Evolutionary conservation across 495 filamentous ascomycete genomes (phyloP).

Genomic region (Stereocaulon alpinum): DNA sequence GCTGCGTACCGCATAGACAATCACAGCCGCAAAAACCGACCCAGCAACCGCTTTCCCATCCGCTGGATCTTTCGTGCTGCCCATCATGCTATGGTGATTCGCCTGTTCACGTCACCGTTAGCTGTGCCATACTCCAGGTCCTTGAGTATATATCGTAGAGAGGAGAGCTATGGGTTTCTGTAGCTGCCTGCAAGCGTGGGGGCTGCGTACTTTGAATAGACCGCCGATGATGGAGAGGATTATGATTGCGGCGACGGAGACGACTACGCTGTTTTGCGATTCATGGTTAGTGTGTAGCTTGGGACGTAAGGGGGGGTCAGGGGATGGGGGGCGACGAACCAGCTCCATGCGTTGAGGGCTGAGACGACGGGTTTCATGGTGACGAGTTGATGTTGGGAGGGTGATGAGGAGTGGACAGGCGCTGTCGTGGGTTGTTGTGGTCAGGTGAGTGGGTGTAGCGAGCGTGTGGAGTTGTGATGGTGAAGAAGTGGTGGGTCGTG

Average conservation of each 20-base stretch:
- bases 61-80: constrained; percentile 58
- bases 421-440: not conserved
- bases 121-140: too few relatives aligned
- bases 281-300: not conserved
- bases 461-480: not conserved
- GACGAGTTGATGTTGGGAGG: constrained; percentile 1
- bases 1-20: constrained; percentile 69
- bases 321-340: constrained; percentile 39
- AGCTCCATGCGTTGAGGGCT: constrained; percentile 86
- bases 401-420: constrained; percentile 1
- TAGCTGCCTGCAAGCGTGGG: not conserved
- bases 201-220: constrained; percentile 54
- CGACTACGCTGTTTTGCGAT: constrained; percentile 53
- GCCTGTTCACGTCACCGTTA: constrained; percentile 28
- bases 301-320: not conserved
- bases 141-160: too few relatives aligned
- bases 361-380: constrained; percentile 89
- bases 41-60: constrained; percentile 68
- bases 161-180: too few relatives aligned
- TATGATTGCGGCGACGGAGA: constrained; percentile 79
- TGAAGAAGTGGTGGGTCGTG: not conserved
- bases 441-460: not conserved
- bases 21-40: constrained; percentile 73
- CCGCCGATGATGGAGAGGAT: constrained; percentile 76
- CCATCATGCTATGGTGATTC: constrained; percentile 72